These are phyloP conservation scores for Ilyonectria robusta DNA, from an alignment of 2,329 filamentous ascomycete species.

Conservation along the genomic window DNA sequence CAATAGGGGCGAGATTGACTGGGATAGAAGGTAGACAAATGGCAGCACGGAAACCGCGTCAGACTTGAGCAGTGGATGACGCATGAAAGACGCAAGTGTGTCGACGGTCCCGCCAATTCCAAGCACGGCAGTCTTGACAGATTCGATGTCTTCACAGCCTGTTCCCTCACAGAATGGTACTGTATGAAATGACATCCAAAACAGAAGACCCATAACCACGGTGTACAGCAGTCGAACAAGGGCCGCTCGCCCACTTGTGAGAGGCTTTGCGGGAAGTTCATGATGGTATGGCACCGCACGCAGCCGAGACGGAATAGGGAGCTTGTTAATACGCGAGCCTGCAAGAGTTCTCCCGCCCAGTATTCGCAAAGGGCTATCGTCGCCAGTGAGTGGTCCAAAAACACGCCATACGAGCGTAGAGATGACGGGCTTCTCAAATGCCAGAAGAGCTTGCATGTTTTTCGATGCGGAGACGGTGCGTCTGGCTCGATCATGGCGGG, in stretches of 20 bases:
- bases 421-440: conserved; percentile 6
- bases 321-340: conserved; percentile 1
- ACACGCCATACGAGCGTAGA: not conserved
- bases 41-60: not conserved
- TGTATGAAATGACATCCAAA: not conserved
- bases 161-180: not conserved
- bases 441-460: conserved; percentile 8
- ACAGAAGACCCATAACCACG: not conserved
- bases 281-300: conserved; percentile 8
- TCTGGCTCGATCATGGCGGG: conserved; percentile 28
- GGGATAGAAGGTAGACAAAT: conserved; percentile 32
- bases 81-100: not conserved
- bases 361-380: not conserved
- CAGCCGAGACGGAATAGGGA: not conserved
- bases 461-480: not conserved
- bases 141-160: not conserved
- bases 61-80: not conserved
- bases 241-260: not conserved
- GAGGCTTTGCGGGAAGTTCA: not conserved
- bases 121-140: no score
- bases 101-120: not conserved
- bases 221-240: not conserved
- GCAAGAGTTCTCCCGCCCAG: not conserved
- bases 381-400: not conserved
- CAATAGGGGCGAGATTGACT: conserved; percentile 40